These are phyloP conservation scores for Xylariaceae sp. DNA, from an alignment of 2,329 filamentous ascomycete species.

Conservation along the genomic window DNA sequence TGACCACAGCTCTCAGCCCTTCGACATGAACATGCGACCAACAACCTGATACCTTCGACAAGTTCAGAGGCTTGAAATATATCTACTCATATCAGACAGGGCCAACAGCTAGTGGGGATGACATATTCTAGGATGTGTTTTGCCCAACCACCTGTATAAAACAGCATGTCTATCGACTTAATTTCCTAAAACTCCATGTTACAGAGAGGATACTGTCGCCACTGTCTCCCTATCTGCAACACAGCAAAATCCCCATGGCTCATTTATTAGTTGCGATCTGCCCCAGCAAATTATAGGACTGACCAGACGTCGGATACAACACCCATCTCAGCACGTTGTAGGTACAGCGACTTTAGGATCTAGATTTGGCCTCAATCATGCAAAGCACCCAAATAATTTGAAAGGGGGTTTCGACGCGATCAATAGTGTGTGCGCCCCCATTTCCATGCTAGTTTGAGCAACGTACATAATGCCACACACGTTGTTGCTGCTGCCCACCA, in stretches of 20 bases:
- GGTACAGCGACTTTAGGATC: no score
- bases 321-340: no score
- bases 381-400: no score
- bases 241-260: no score
- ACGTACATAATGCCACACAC: slow-evolving; percentile 5
- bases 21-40: neutral
- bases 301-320: neutral
- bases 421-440: neutral
- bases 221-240: neutral
- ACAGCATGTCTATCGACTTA: neutral
- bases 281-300: neutral
- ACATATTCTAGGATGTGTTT: no score
- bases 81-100: no score
- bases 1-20: slow-evolving; percentile 12
- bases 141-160: no score
- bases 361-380: no score
- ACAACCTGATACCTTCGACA: neutral
- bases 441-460: neutral
- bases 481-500: no score
- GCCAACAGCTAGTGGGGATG: no score
- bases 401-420: neutral
- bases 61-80: no score
- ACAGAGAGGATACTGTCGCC: neutral
- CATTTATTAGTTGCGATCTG: neutral
- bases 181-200: neutral